phyloP scores from a whole-genome alignment of 345 rosid species.

The Ricinus communis region DNA sequence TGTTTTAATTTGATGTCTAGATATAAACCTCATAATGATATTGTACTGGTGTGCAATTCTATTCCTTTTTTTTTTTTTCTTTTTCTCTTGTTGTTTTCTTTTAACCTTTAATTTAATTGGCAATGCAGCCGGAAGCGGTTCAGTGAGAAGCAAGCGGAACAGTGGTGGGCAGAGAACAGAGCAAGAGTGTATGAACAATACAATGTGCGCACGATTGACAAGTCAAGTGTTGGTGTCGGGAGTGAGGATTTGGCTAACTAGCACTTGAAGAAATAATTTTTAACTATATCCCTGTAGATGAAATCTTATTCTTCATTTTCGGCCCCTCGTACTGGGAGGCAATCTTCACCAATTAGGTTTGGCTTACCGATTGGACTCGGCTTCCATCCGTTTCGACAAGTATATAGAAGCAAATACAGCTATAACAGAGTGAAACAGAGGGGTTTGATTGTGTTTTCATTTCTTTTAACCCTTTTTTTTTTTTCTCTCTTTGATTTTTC shows the following conservation, averaged over 20 bases:
- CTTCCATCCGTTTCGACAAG: conserved; percentile 20
- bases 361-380: conserved; percentile 20
- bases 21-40: neutral
- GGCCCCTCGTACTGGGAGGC: conserved; percentile 27
- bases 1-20: conserved; percentile 3
- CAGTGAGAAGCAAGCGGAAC: conserved; percentile 93
- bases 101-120: conserved; percentile 7
- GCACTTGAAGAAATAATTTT: conserved; percentile 7
- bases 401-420: conserved; percentile 28
- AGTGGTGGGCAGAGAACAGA: conserved; percentile 97
- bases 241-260: conserved; percentile 71
- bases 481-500: conserved; percentile 21
- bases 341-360: conserved; percentile 30
- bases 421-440: conserved; percentile 23
- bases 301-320: conserved; percentile 22
- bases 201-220: conserved; percentile 80
- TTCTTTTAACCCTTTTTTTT: conserved; percentile 1
- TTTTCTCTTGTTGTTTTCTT: no score
- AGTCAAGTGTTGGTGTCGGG: conserved; percentile 74
- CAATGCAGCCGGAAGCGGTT: conserved; percentile 84
- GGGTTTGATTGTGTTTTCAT: conserved; percentile 28
- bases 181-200: conserved; percentile 81
- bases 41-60: neutral
- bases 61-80: neutral
- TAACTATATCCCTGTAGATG: conserved; percentile 33